These are phyloP conservation scores for Jimgerdemannia flammicorona DNA, from an alignment of 192 early-diverging fungal genomes.

Conservation along the genomic window DNA sequence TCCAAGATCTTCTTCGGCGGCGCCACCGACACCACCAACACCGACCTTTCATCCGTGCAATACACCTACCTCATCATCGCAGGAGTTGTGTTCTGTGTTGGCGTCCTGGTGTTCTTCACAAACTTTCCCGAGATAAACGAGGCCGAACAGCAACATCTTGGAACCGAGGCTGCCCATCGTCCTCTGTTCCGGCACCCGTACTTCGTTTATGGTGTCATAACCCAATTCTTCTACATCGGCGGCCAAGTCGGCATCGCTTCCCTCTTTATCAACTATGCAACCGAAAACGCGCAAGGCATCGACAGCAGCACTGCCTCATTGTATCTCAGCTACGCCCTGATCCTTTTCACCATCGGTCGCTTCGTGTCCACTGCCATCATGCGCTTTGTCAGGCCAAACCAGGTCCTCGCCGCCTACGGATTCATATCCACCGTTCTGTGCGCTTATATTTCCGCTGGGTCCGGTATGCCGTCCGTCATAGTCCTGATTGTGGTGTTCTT, in stretches of 20 bases:
- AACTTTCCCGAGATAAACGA: slow-evolving; percentile 37
- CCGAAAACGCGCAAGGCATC: slow-evolving; percentile 14
- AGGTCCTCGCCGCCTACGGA: slow-evolving; percentile 17
- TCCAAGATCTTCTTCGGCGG: slow-evolving; percentile 26
- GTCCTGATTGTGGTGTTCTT: slow-evolving; percentile 25
- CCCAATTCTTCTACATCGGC: slow-evolving; percentile 31
- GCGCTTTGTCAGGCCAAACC: slow-evolving; percentile 11
- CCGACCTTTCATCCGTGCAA: slow-evolving; percentile 4
- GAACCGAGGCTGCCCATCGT: slow-evolving; percentile 15
- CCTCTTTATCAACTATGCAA: slow-evolving; percentile 27
- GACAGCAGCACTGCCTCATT: slow-evolving; percentile 5
- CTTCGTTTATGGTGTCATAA: slow-evolving; percentile 10
- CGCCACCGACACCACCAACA: slow-evolving; percentile 6
- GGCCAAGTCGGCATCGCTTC: slow-evolving; percentile 28
- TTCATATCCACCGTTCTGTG: slow-evolving; percentile 9
- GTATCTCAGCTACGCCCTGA: slow-evolving; percentile 19
- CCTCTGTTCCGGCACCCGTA: not conserved
- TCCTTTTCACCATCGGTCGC: slow-evolving; percentile 28
- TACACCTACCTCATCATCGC: slow-evolving; percentile 29
- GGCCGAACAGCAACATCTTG: slow-evolving; percentile 18
- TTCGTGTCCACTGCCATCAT: slow-evolving; percentile 21
- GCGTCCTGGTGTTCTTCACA: slow-evolving; percentile 20
- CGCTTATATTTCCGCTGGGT: slow-evolving; percentile 19
- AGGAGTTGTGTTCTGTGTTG: slow-evolving; percentile 6
- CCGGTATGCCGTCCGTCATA: slow-evolving; percentile 12